Conservation (phyloP, 192 early-diverging fungal genomes). For the Rhizoclosmatium globosum region DNA sequence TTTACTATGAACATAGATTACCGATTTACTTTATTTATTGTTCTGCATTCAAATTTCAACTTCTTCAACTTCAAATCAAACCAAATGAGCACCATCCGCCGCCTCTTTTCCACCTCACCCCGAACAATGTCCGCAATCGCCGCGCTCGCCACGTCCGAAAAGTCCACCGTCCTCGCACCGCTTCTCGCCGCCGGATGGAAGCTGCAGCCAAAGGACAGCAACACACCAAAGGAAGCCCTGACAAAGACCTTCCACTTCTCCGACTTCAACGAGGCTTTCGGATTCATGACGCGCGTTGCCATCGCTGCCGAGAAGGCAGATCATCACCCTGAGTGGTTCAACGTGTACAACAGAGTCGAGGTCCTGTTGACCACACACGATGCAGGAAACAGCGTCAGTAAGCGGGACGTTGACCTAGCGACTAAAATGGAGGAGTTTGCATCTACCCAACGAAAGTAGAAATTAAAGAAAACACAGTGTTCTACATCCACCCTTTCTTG, state of each 20-base stretch:
- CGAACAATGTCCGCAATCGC: background rate
- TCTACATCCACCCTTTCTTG: background rate
- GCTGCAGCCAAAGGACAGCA: constrained; percentile 41
- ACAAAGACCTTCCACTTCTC: constrained; percentile 77
- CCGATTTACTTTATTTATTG: too few species aligned
- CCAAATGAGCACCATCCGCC: background rate
- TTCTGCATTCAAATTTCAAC: too few species aligned
- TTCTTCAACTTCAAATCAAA: background rate
- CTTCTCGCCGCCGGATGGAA: background rate
- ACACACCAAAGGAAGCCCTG: constrained; percentile 56
- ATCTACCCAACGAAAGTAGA: background rate
- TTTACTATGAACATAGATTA: background rate
- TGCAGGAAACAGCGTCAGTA: constrained; percentile 76
- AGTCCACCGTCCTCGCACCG: background rate
- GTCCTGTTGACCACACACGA: constrained; percentile 93
- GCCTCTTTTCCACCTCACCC: background rate
- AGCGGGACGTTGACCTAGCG: constrained; percentile 76
- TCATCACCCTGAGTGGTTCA: constrained; percentile 91
- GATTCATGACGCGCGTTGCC: constrained; percentile 94
- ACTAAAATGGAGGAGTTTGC: constrained; percentile 45
- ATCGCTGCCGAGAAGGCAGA: constrained; percentile 89
- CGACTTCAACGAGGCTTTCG: constrained; percentile 89
- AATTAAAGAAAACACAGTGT: background rate
- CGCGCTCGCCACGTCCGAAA: constrained; percentile 5
- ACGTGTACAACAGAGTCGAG: constrained; percentile 94